Evolutionary conservation across 208 protist species (phyloP), one percentile per base, ranked within the genome.

Genomic region (Leishmania turanica): DNA sequence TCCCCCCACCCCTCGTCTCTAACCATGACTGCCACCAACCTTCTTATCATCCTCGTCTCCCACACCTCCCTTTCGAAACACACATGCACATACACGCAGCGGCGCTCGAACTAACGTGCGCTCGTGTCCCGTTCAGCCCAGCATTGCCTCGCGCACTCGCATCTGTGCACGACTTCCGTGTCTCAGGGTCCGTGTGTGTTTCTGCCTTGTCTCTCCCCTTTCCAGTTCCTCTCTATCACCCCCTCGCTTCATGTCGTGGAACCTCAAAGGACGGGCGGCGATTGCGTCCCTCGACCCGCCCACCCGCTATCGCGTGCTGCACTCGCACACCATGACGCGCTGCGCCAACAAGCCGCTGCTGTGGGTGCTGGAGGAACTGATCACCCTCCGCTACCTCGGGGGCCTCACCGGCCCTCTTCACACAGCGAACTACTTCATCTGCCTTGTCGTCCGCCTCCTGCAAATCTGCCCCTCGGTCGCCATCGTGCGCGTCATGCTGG

Each of bases 311-410:
- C 87, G 86, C 40, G 81, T 96, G 27, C 72, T 87, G 21, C 82
- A 87, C 74, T 95, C 91, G 2, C 88, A 95, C 66, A 80, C 76
- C 47, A 95, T 95, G 93, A 86, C 81, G 40, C 85, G 83, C 4
- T 92, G 88, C 79, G 81, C 85, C 24, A 84, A 93, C 77, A 92
- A 93, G 60, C 90, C 93, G 13, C 82, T 96, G 11, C 56, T 96
- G 72, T 93, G 88, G 79, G 89, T 92, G 37, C 51, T 95, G 21
- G 91, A 95, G 76, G 86, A 90, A 75, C 88, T 95, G 64, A 93
- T 87, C 51, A 78, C 58, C 15, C 75, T 93, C n/a, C 60, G 74
- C 27, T 82, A 68, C 40, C 80, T 95, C 15, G 91, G 87, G 40
- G 88, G 93, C 27, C 77, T 96, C 0, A 84, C 78, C 45, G 91